Conservation (phyloP, 2,329 filamentous ascomycete genomes). For the Pseudogymnoascus sp. region DNA sequence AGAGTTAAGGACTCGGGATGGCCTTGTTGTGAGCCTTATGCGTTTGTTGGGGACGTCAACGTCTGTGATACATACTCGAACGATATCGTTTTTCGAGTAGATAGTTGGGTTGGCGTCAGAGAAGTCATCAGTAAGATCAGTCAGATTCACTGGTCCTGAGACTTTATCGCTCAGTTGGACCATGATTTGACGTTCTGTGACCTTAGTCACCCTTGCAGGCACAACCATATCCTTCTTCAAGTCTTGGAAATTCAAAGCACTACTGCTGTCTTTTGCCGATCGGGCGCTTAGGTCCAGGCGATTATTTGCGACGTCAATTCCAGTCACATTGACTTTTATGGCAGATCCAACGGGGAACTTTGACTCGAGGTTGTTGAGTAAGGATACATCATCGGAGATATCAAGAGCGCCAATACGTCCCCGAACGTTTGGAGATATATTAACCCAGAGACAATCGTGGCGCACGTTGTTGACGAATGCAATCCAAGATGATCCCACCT, state of each 20-base stretch:
- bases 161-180: conserved; percentile 77
- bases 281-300: conserved; percentile 78
- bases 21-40: conserved; percentile 70
- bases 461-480: conserved; percentile 88
- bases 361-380: conserved; percentile 63
- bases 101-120: conserved; percentile 66
- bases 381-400: conserved; percentile 75
- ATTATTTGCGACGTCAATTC: conserved; percentile 63
- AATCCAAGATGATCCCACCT: conserved; percentile 62
- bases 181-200: conserved; percentile 73
- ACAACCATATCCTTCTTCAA: conserved; percentile 74
- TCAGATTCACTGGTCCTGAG: conserved; percentile 70
- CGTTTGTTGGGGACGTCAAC: conserved; percentile 80
- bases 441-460: conserved; percentile 79
- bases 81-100: conserved; percentile 75
- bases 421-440: conserved; percentile 77
- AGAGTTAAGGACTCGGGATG: conserved; percentile 84
- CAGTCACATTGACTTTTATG: conserved; percentile 68
- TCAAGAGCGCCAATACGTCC: conserved; percentile 78
- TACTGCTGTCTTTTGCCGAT: conserved; percentile 46
- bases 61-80: conserved; percentile 77
- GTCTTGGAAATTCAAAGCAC: conserved; percentile 57
- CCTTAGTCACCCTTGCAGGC: conserved; percentile 74
- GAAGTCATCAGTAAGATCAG: conserved; percentile 82
- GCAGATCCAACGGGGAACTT: conserved; percentile 90